Base-by-base conservation (phyloP, 805 yeast species). In the Yarrowia bubula region DNA sequence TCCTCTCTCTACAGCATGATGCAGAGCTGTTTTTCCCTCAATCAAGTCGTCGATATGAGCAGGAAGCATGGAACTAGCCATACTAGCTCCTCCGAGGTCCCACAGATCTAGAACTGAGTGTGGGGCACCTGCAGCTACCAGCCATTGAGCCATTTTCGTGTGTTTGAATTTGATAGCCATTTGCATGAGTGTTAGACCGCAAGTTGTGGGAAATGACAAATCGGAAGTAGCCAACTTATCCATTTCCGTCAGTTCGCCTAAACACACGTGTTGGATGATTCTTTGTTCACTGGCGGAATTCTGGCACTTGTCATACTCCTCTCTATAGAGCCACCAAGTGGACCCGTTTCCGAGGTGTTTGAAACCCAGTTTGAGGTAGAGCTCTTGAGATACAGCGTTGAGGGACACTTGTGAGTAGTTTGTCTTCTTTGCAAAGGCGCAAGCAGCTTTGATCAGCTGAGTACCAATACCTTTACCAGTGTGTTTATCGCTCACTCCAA, bases 271-370 rank as follows among this genome's bases (percentile, higher is more conserved):
- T n/a, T 51, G 43, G 58, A 51, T 51, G 58, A 51, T 51, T 8
- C 37, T 51, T 18, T 51, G 58, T 10, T 51, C 43, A 1, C 32
- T 2, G 14, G 33, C 5, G n/a, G 43, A 37, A 33, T 51, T 51
- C 18, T 22, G 43, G 33, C 42, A 37, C 58, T 51, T 51, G 22
- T 51, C 58, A 22, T 14, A 37, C 58, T 37, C 58, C 9, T 51
- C 58, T 18, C 58, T 42, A n/a, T 37, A 51, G 18, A 51, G n/a
- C 58, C 58, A 51, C 58, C 58, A 51, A 9, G 58, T 51, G 8
- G 33, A 14, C 14, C 58, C 58, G 32, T 51, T 51, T 33, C n/a
- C 18, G 28, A 51, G 22, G 18, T 51, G 58, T 13, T 37, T 51
- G 43, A 51, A 51, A 5, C 58, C 58, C 4, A 51, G 43, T 39